These are phyloP conservation scores for Alternaria gaisen DNA, from an alignment of 2,329 filamentous ascomycete species.

Conservation along the genomic window DNA sequence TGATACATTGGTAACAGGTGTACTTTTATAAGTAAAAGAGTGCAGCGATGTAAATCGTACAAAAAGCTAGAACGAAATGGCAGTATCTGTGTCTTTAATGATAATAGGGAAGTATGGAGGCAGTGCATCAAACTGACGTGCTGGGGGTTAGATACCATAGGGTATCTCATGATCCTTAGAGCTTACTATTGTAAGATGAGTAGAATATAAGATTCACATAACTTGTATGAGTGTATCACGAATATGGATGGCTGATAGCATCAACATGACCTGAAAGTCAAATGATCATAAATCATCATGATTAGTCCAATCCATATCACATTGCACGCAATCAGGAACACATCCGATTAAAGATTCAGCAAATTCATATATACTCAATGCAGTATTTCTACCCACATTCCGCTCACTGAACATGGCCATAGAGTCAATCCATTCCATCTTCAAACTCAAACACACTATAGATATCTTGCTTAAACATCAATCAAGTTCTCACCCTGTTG, in stretches of 20 bases:
- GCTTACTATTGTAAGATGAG: no score
- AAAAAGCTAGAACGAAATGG: no score
- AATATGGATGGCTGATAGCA: not conserved
- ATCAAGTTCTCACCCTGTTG: slow-evolving; percentile 51
- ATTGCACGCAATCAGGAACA: not conserved
- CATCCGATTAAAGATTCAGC: not conserved
- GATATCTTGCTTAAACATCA: slow-evolving; percentile 42
- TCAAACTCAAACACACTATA: slow-evolving; percentile 7
- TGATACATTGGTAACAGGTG: no score
- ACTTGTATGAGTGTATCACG: not conserved
- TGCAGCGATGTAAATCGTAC: no score
- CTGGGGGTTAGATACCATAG: no score
- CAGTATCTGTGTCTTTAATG: no score
- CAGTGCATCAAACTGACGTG: no score
- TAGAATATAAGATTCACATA: not conserved
- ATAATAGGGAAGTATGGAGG: no score
- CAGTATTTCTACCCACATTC: slow-evolving; percentile 24
- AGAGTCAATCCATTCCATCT: slow-evolving; percentile 5
- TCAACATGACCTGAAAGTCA: not conserved
- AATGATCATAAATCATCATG: not conserved
- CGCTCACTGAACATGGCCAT: slow-evolving; percentile 22
- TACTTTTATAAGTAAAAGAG: no score
- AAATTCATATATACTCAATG: slow-evolving; percentile 34
- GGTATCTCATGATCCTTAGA: no score
- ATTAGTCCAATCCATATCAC: not conserved